A percentile compares a stretch with the other conserved stretches of the same genome.
These are phyloP conservation scores for Geranomyces michiganensis DNA, from an alignment of 192 early-diverging fungal species.

Conservation along the genomic window DNA sequence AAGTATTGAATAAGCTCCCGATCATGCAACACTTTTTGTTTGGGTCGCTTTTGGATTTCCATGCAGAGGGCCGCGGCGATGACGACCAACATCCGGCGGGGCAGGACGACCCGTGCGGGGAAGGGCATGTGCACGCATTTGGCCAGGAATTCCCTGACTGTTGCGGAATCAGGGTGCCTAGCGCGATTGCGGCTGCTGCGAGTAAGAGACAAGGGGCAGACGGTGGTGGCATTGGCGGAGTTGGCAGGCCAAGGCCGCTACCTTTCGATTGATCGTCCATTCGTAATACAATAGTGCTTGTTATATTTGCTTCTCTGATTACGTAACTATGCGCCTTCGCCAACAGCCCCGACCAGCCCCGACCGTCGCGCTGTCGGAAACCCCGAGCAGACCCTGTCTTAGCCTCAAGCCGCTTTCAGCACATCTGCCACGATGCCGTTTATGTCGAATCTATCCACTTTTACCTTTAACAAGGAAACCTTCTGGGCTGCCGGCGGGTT, in stretches of 20 bases:
- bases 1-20: slow-evolving; percentile 84
- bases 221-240: slow-evolving; percentile 16
- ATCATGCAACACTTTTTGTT: slow-evolving; percentile 97
- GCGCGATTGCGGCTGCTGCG: slow-evolving; percentile 75
- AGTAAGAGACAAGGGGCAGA: slow-evolving; percentile 27
- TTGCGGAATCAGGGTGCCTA: slow-evolving; percentile 80
- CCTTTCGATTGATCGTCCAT: slow-evolving; percentile 57
- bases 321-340: no score
- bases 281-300: no score
- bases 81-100: neutral
- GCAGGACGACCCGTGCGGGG: slow-evolving; percentile 33
- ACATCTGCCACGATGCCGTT: slow-evolving; percentile 46
- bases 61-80: slow-evolving; percentile 54
- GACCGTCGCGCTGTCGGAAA: no score
- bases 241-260: slow-evolving; percentile 39
- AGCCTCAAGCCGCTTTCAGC: neutral
- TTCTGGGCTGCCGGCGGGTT: slow-evolving; percentile 52
- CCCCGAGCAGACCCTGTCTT: no score
- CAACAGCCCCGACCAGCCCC: no score
- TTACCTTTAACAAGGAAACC: slow-evolving; percentile 55
- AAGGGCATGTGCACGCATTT: slow-evolving; percentile 69
- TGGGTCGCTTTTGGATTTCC: slow-evolving; percentile 79
- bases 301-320: no score
- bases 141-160: slow-evolving; percentile 80
- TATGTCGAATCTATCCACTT: slow-evolving; percentile 49